phyloP scores from a whole-genome alignment of 2,329 filamentous ascomycete genomes.

The Aspergillus phoenicis region DNA sequence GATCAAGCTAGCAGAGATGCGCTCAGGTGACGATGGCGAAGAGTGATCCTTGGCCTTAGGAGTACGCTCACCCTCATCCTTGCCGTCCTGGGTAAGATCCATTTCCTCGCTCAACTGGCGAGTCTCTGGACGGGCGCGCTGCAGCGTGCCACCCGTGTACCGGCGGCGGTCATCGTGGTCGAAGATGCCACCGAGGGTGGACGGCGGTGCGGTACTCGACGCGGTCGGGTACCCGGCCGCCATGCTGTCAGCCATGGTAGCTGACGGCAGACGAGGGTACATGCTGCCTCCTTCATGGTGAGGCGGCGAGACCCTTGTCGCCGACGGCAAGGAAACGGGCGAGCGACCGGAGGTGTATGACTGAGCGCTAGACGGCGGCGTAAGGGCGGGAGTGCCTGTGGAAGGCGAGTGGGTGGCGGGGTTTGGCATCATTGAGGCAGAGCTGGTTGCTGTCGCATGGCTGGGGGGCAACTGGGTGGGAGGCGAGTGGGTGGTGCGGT shows the following conservation, averaged over 20 bases:
- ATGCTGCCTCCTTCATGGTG: constrained; percentile 53
- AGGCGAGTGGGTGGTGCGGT: constrained; percentile 62
- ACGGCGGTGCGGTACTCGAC: constrained; percentile 60
- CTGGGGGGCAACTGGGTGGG: constrained; percentile 45
- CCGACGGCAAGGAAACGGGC: constrained; percentile 56
- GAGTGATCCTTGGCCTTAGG: constrained; percentile 33
- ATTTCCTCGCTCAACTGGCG: constrained; percentile 37
- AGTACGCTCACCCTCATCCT: constrained; percentile 37
- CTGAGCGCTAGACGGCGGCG: constrained; percentile 63
- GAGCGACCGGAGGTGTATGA: constrained; percentile 66
- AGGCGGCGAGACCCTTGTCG: constrained; percentile 55
- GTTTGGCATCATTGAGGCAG: constrained; percentile 43
- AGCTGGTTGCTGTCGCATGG: constrained; percentile 44
- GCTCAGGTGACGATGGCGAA: constrained; percentile 21
- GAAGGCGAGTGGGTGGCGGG: constrained; percentile 49
- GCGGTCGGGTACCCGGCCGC: constrained; percentile 53
- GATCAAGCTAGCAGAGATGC: constrained; percentile 44
- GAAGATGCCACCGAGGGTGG: constrained; percentile 62
- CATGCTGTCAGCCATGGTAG: constrained; percentile 60
- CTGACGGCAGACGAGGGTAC: constrained; percentile 65
- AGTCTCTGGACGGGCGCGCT: constrained; percentile 53
- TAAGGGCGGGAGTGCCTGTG: constrained; percentile 62
- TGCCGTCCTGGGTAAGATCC: constrained; percentile 38
- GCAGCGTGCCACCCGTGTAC: constrained; percentile 63
- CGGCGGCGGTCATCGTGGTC: constrained; percentile 63